Conservation (phyloP, 768 basidiomycete species). For the Lenzites betulinus region DNA sequence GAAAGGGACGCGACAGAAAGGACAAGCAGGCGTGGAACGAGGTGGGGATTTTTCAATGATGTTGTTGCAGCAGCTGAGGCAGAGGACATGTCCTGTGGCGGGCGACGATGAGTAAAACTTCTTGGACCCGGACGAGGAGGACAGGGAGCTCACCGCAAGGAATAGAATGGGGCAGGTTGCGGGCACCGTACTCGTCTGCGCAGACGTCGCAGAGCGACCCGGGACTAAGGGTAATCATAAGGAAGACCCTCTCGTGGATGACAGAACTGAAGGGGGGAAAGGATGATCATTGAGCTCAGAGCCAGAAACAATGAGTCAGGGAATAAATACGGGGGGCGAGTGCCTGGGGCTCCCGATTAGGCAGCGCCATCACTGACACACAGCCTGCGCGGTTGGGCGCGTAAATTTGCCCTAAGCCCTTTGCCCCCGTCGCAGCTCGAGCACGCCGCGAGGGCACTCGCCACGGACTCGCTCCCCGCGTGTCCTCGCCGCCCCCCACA, state of each 20-base stretch:
- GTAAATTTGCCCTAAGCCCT: constrained; percentile 23
- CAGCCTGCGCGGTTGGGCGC: constrained; percentile 16
- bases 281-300: constrained; percentile 32
- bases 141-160: constrained; percentile 64
- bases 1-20: constrained; percentile 83
- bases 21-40: constrained; percentile 72
- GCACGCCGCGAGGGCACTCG: constrained; percentile 15
- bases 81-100: constrained; percentile 74
- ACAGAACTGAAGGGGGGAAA: constrained; percentile 28
- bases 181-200: constrained; percentile 80
- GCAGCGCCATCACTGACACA: constrained; percentile 18
- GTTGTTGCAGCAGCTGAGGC: constrained; percentile 73
- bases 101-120: constrained; percentile 30
- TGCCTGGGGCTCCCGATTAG: constrained; percentile 26
- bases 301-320: constrained; percentile 27
- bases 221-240: constrained; percentile 80
- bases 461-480: neutral
- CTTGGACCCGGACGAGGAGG: constrained; percentile 17
- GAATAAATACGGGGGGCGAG: constrained; percentile 30
- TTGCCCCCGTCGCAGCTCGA: constrained; percentile 19
- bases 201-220: constrained; percentile 89
- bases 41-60: constrained; percentile 81
- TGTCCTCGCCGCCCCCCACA: neutral
- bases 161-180: constrained; percentile 76
- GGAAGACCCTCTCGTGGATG: constrained; percentile 28